Base-by-base conservation (phyloP, 345 rosid genomes). In the Linum lewisii region DNA sequence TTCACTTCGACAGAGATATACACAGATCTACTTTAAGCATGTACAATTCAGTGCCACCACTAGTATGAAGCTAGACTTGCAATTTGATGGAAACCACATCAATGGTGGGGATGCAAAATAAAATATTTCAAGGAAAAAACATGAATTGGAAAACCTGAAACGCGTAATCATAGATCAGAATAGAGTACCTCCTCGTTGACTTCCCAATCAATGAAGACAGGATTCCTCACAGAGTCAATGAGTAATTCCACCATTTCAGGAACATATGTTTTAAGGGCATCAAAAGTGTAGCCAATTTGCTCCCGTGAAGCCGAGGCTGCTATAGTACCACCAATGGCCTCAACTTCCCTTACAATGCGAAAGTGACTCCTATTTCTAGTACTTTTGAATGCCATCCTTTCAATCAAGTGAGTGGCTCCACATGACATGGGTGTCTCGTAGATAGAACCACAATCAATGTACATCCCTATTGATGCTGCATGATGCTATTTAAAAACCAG, bases 191-290 rank as follows among this genome's bases (percentile, higher is more conserved):
- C 83, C 71, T 87, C 96, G 52, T 77, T 78, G 67, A 93, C 81
- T 73, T 89, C 95, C 95, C 97, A 93, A 64, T 87, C 97, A 67
- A 93, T 68, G 82, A 93, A 93, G 63, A 73, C 84, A 57, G 97
- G 97, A 67, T 93, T 86, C 67, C 97, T 83, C 55, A 89, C 97
- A 72, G 78, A 79, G 66, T 89, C 99, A 57, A 86, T 16, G 68
- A 86, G 91, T 73, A 93, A 77, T 69, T 93, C 99, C 11, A 82
- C 89, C 99, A 89, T 89, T 72, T 80, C 79, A 11, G 97, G 97
- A 65, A 86, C 86, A 77, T 92, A 77, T 3, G 86, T 87, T 79
- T 82, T 93, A 59, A 93, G 68, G 63, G 99, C 97, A 82, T 93
- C 97, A 63, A 87, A 79, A 11, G 90, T 85, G 71, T 93, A 93